These are phyloP conservation scores for Xylaria sp. DNA, from an alignment of 2,329 filamentous ascomycete species.

Conservation along the genomic window DNA sequence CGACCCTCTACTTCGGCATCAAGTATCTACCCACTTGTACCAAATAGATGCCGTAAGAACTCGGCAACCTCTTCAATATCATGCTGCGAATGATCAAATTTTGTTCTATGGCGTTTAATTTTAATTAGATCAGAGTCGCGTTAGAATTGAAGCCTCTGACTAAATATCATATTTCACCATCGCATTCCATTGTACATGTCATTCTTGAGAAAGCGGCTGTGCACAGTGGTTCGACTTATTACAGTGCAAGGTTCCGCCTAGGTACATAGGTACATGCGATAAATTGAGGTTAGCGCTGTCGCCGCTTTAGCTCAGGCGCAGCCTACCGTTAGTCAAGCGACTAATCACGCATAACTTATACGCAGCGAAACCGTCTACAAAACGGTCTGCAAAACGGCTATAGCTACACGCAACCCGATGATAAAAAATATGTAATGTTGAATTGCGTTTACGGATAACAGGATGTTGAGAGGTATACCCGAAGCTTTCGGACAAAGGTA, in stretches of 20 bases:
- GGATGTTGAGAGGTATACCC: too few species aligned
- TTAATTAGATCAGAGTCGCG: background rate
- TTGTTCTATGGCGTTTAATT: background rate
- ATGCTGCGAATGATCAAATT: background rate
- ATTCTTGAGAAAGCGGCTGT: slow-evolving; percentile 26
- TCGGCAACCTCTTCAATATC: background rate
- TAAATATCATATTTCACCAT: background rate
- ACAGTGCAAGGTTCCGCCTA: background rate
- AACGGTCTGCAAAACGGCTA: background rate
- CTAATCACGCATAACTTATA: too few species aligned
- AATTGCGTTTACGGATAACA: too few species aligned
- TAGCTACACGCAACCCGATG: background rate
- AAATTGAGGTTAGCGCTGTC: too few species aligned
- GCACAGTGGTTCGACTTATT: background rate
- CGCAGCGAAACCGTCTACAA: background rate
- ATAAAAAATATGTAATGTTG: too few species aligned
- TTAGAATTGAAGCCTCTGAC: background rate
- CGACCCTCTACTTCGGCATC: too few species aligned
- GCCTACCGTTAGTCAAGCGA: too few species aligned
- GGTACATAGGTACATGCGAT: background rate
- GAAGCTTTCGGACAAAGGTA: too few species aligned
- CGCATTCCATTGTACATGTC: slow-evolving; percentile 9
- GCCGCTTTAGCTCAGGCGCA: too few species aligned
- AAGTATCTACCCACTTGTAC: too few species aligned
- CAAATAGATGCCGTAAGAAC: too few species aligned